A percentile compares a stretch with the other conserved stretches of the same genome.
Evolutionary conservation across 495 filamentous ascomycete species (phyloP).

Genomic region (Clohesyomyces aquaticus): DNA sequence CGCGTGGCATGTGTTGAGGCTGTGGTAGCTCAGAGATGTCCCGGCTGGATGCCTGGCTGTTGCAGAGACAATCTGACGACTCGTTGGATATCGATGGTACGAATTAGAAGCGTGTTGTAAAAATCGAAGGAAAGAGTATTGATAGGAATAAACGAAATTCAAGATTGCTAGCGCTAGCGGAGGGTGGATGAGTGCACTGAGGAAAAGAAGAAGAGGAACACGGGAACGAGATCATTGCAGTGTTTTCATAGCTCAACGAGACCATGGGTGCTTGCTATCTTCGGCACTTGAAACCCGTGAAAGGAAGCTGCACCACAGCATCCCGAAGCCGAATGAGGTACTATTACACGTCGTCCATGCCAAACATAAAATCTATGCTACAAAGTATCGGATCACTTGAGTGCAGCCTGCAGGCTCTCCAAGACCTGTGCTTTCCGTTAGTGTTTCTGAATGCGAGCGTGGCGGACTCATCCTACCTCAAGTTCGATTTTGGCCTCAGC

Average conservation of each 20-base stretch:
- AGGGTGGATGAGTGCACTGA: conserved; percentile 31
- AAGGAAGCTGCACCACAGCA: conserved; percentile 21
- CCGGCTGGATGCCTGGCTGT: too few relatives aligned
- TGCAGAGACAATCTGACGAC: conserved; percentile 2
- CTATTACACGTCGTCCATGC: conserved; percentile 39
- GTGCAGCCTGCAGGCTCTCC: conserved; percentile 52
- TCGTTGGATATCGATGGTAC: conserved; percentile 11
- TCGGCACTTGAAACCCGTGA: conserved; percentile 7
- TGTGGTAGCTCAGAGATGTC: too few relatives aligned
- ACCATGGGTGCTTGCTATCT: too few relatives aligned
- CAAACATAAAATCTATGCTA: too few relatives aligned
- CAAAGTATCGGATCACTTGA: too few relatives aligned
- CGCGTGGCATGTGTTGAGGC: conserved; percentile 25
- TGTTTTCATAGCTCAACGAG: conserved; percentile 27
- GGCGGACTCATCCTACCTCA: conserved; percentile 64
- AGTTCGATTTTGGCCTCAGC: conserved; percentile 98
- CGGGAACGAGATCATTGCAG: conserved; percentile 2
- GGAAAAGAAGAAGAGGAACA: conserved; percentile 7
- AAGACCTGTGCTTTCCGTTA: conserved; percentile 42
- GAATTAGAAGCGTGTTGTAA: conserved; percentile 2
- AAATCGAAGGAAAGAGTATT: conserved; percentile 5
- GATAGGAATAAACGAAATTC: conserved; percentile 32
- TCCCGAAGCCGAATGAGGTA: too few relatives aligned
- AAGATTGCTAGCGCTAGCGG: conserved; percentile 25
- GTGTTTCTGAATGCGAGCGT: neutral